phyloP scores from a whole-genome alignment of 306 rosid genomes.

The Fragaria vesca region DNA sequence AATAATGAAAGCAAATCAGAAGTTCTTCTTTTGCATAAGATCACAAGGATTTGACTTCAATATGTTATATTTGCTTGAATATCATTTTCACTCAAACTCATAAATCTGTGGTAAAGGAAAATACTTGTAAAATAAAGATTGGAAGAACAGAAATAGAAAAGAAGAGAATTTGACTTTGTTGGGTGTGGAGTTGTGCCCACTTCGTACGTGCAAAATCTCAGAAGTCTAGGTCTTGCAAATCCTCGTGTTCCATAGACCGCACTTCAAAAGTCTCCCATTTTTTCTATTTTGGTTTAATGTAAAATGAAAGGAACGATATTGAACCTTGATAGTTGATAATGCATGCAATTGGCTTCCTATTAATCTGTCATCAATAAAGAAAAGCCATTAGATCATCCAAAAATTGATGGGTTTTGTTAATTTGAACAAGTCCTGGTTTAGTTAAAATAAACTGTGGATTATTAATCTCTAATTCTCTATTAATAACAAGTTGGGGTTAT shows the following conservation, averaged over 20 bases:
- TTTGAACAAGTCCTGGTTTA: background rate
- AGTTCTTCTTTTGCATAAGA: background rate
- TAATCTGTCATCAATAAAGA: background rate
- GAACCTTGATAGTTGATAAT: background rate
- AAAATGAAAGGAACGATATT: background rate
- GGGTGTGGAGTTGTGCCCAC: constrained; percentile 5
- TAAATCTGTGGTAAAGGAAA: background rate
- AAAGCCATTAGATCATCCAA: background rate
- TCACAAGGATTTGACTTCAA: background rate
- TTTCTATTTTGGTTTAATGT: background rate
- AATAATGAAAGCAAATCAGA: background rate
- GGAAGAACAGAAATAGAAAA: background rate
- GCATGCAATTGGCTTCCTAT: background rate
- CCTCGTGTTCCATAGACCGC: background rate
- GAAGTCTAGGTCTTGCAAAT: background rate
- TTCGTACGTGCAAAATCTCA: background rate
- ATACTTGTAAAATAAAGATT: background rate
- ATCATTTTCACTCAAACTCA: background rate
- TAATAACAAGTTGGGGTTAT: background rate
- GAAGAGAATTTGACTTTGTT: background rate
- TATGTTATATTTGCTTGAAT: no score
- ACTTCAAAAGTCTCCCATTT: background rate
- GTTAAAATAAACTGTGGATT: background rate
- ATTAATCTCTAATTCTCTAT: background rate
- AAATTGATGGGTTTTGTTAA: background rate